Percentiles rank a stretch among this genome's conserved stretches.
These are phyloP conservation scores for Rosa multiflora DNA, from an alignment of 306 rosid genomes.

Conservation along the genomic window DNA sequence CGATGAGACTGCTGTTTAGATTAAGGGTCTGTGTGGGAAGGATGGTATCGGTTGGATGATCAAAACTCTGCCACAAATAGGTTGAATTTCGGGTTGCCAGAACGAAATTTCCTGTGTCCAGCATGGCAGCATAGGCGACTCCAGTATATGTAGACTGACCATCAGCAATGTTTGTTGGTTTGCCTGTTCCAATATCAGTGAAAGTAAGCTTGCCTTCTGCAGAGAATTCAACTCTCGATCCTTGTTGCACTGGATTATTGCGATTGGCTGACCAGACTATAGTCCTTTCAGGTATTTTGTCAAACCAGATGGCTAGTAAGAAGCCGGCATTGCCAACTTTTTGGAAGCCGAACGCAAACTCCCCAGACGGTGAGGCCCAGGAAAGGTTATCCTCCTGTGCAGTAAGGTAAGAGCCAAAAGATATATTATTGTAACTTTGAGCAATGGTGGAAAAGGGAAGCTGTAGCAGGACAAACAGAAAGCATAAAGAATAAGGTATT, in stretches of 20 bases:
- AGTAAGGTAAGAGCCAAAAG: not conserved
- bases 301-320: conserved; percentile 59
- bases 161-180: conserved; percentile 5
- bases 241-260: conserved; percentile 33
- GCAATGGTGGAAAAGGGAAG: conserved; percentile 27
- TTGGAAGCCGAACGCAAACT: conserved; percentile 62
- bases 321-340: conserved; percentile 23
- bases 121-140: too few species aligned
- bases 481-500: not conserved
- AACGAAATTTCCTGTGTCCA: conserved; percentile 11
- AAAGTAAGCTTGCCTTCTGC: conserved; percentile 34
- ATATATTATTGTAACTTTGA: conserved; percentile 26
- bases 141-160: too few species aligned
- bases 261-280: conserved; percentile 51
- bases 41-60: conserved; percentile 34
- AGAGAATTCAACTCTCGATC: conserved; percentile 42
- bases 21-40: conserved; percentile 45
- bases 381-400: not conserved
- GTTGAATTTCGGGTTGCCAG: conserved; percentile 20
- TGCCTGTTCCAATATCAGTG: conserved; percentile 26
- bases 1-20: conserved; percentile 30
- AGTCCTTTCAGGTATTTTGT: conserved; percentile 34
- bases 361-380: conserved; percentile 53
- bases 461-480: conserved; percentile 10
- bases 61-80: conserved; percentile 49